Percentiles rank a stretch among this genome's conserved stretches.
phyloP scores from a whole-genome alignment of 805 yeast genomes.

The Candida fluviatilis region DNA sequence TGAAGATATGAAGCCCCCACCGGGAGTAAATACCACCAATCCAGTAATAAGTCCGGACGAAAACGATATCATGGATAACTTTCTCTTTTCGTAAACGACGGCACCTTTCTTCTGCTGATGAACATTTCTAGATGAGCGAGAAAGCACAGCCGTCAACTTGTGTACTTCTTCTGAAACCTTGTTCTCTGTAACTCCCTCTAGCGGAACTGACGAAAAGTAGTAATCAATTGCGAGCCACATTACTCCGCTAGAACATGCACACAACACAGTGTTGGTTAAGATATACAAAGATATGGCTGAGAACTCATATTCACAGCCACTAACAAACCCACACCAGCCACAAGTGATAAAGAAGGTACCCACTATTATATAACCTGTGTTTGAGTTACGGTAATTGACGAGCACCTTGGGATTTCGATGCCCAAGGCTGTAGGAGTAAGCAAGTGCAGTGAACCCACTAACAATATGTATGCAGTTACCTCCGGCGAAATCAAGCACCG shows the following conservation, averaged over 20 bases:
- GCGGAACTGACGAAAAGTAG: conserved; percentile 36
- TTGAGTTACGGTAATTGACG: conserved; percentile 32
- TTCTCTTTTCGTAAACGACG: conserved; percentile 16
- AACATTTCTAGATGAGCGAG: conserved; percentile 1
- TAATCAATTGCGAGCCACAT: conserved; percentile 37
- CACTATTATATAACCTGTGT: conserved; percentile 27
- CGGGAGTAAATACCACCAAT: conserved; percentile 40
- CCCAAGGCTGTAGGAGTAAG: conserved; percentile 40
- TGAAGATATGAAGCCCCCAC: conserved; percentile 37
- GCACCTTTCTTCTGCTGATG: neutral
- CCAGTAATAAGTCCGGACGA: conserved; percentile 40
- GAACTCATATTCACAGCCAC: conserved; percentile 41
- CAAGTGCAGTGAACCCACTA: conserved; percentile 42
- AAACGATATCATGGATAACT: conserved; percentile 35
- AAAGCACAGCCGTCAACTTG: neutral
- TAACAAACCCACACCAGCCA: conserved; percentile 42
- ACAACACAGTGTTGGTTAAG: conserved; percentile 27
- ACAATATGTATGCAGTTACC: conserved; percentile 43
- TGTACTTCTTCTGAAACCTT: neutral
- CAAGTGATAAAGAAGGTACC: conserved; percentile 29
- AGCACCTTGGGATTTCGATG: conserved; percentile 38
- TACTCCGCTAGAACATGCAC: conserved; percentile 32
- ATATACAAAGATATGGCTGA: conserved; percentile 28
- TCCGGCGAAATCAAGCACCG: conserved; percentile 44
- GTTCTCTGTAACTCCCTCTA: conserved; percentile 19